phyloP scores from a whole-genome alignment of 306 rosid species.

The Trichosanthes cucumerina region DNA sequence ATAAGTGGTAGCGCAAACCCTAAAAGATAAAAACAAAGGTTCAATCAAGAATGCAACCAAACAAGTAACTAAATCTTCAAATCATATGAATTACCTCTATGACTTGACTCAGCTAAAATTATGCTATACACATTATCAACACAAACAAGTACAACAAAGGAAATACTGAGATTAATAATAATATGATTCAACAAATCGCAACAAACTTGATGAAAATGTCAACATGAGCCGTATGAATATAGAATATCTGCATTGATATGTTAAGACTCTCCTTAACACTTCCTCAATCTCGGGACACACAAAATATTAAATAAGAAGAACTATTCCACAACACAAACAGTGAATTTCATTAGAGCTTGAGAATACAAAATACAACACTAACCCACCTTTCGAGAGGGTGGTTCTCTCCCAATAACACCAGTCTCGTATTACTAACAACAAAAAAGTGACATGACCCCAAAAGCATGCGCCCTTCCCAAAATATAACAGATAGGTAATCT shows the following conservation, averaged over 20 bases:
- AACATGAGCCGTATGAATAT: not conserved
- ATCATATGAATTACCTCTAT: not conserved
- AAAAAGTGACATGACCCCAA: too few species aligned
- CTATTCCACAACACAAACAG: too few species aligned
- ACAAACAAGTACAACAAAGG: not conserved
- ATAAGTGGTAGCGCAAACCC: constrained; percentile 94
- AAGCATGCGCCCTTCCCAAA: too few species aligned
- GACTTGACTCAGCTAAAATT: not conserved
- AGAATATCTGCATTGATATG: not conserved
- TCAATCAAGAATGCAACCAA: constrained; percentile 1
- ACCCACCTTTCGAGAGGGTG: too few species aligned
- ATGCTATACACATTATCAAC: not conserved
- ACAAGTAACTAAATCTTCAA: not conserved
- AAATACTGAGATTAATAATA: not conserved
- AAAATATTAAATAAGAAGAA: too few species aligned
- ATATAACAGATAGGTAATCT: too few species aligned
- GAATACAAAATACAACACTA: too few species aligned
- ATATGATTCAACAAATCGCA: not conserved
- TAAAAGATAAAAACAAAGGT: constrained; percentile 23
- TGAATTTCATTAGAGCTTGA: too few species aligned
- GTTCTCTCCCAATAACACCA: too few species aligned
- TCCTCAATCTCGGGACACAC: too few species aligned
- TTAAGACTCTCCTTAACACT: too few species aligned
- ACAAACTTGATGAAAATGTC: not conserved
- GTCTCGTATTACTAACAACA: too few species aligned